Conservation (phyloP, 192 early-diverging fungal genomes). For the Radiomyces spectabilis region DNA sequence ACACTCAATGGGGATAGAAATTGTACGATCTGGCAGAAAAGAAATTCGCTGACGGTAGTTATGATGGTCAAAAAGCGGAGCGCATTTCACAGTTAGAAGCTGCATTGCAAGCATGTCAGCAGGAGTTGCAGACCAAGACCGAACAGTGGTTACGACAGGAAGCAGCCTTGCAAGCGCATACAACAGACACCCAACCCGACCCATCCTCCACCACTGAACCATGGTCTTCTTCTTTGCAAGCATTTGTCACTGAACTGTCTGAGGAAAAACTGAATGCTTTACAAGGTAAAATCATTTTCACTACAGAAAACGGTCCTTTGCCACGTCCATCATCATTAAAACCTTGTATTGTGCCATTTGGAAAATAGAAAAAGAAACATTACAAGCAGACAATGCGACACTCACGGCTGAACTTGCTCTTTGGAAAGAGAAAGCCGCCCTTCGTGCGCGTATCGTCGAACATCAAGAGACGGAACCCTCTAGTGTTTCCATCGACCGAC, state of each 20-base stretch:
- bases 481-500: neutral
- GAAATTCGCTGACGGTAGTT: conserved; percentile 38
- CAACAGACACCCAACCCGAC: neutral
- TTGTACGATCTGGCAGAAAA: conserved; percentile 47
- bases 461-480: neutral
- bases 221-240: neutral
- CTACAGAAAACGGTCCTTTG: neutral
- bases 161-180: neutral
- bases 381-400: neutral
- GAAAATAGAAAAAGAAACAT: neutral
- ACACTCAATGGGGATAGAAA: conserved; percentile 15
- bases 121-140: too few relatives aligned
- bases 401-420: neutral
- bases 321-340: neutral
- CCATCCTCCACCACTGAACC: too few relatives aligned
- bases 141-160: too few relatives aligned
- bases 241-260: neutral
- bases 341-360: neutral
- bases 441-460: neutral
- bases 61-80: conserved; percentile 49
- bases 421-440: neutral
- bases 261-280: neutral
- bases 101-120: conserved; percentile 18
- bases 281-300: neutral
- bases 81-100: conserved; percentile 56